Evolutionary conservation across 2,329 filamentous ascomycete genomes (phyloP).

Genomic region (Purpureocillium takamizusanense): DNA sequence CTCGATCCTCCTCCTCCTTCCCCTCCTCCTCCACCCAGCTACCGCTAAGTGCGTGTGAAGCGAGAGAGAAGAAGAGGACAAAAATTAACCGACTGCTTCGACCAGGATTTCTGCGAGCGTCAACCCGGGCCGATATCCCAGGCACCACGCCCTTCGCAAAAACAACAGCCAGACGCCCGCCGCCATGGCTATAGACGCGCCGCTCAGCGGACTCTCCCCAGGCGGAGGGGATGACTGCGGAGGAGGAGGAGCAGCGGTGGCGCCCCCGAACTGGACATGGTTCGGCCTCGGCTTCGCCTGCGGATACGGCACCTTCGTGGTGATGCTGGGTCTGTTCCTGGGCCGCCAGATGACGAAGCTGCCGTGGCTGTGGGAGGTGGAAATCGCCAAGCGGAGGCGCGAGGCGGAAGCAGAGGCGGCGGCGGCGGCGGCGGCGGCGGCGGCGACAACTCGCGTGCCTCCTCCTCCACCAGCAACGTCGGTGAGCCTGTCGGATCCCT

Average conservation of each 20-base stretch:
- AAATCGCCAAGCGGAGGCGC: background rate
- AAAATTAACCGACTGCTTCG: no score
- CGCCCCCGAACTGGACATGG: background rate
- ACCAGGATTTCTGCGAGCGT: no score
- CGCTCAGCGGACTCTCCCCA: no score
- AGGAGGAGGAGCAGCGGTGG: no score
- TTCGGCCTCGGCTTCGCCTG: slow-evolving; percentile 1
- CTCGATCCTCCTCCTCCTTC: no score
- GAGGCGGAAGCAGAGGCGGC: background rate
- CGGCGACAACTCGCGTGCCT: background rate
- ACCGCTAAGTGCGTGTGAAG: no score
- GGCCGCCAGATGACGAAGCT: slow-evolving; percentile 3
- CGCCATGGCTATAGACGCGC: no score
- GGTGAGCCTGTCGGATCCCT: background rate
- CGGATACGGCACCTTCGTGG: slow-evolving; percentile 3
- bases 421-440: background rate
- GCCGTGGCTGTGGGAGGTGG: slow-evolving; percentile 5
- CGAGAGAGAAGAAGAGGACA: no score
- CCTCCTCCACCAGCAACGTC: background rate
- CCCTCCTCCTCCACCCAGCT: no score
- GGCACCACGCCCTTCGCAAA: no score
- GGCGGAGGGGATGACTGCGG: background rate
- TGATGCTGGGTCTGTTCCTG: slow-evolving; percentile 2
- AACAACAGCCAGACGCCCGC: no score
- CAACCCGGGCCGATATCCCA: no score